Conservation (phyloP, 805 yeast genomes). For the Metschnikowia dekortorum region DNA sequence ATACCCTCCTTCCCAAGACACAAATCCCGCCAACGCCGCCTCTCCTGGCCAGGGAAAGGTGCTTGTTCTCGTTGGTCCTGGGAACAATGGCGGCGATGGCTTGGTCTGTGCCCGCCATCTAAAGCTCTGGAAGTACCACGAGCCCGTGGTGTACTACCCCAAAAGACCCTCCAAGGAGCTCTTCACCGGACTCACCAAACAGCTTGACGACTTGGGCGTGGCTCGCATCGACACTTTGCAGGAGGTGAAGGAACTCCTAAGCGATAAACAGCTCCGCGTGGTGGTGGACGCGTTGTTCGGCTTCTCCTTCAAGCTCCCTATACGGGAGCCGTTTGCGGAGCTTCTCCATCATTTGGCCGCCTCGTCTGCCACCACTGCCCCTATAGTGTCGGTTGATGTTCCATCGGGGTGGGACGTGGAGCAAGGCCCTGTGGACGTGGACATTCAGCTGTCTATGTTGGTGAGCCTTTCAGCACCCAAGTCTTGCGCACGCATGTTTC, state of each 20-base stretch:
- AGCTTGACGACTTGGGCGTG: constrained; percentile 62
- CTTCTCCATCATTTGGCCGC: constrained; percentile 24
- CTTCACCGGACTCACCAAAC: constrained; percentile 58
- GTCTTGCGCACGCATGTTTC: constrained; percentile 63
- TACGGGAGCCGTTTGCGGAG: constrained; percentile 70
- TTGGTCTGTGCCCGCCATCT: constrained; percentile 92
- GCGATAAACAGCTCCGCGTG: constrained; percentile 25
- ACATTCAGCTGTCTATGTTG: constrained; percentile 59
- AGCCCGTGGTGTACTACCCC: constrained; percentile 78
- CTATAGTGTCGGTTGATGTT: constrained; percentile 78
- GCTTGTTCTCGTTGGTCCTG: constrained; percentile 85
- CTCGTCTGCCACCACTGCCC: constrained; percentile 43
- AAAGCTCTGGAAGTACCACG: constrained; percentile 65
- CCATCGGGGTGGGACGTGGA: constrained; percentile 99
- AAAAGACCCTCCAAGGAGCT: constrained; percentile 52
- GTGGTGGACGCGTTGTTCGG: constrained; percentile 85
- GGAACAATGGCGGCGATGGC: constrained; percentile 97
- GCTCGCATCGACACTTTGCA: constrained; percentile 45
- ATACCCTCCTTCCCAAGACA: constrained; percentile 47
- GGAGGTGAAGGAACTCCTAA: constrained; percentile 20
- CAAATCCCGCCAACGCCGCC: no score
- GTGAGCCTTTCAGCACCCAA: constrained; percentile 93
- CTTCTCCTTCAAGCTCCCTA: constrained; percentile 86
- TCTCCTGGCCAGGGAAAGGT: constrained; percentile 26
- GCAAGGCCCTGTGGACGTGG: constrained; percentile 47